Base-by-base conservation (phyloP, 768 basidiomycete genomes). In the Mycena maculata region DNA sequence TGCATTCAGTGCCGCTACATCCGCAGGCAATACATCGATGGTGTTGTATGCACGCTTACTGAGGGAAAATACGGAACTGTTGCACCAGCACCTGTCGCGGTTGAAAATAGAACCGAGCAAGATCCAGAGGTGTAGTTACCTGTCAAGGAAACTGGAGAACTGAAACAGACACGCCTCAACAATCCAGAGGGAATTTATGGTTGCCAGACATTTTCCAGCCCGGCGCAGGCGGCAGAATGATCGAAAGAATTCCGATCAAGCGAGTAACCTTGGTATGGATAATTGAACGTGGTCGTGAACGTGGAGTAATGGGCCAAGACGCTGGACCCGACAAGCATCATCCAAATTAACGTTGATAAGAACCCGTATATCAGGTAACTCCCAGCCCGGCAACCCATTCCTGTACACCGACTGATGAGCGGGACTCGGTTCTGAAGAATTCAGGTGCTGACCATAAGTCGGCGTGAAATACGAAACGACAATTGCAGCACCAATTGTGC, bases 281-380 rank as follows among this genome's bases (percentile, higher is more conserved):
- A 66, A 3, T 47, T 50, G 57, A 30, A 57, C 13, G 48, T 72
- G 8, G 49, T 16, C 6, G 62, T 61, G 50, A 59, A 57, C 1
- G 64, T 72, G 39, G 71, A 70, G 41, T 70, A 72, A 42, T 76
- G 76, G 10, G 73, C 59, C 12, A 77, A 63, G 57, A 72, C 27
- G 33, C 74, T 73, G 2, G 79, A 81, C 4, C 63, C 22, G 16
- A 80, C 71, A 15, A 77, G 72, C 12, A 80, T 11, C 20, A 76
- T 55, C 79, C 79, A 80, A 30, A 77, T 66, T n/a, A 79, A 13
- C 3, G 80, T 80, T 0, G 80, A 78, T 1, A 77, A 30, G 5
- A 63, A 36, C 11, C 74, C 79, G 57, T 80, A 81, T 6, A 79
- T 28, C 1, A 80, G 23, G 58, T 76, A 80, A 16, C 72, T 63